Evolutionary conservation across 2,329 filamentous ascomycete species (phyloP), one percentile per base, ranked within the genome.

Genomic region (Lasiodiplodia citricola): DNA sequence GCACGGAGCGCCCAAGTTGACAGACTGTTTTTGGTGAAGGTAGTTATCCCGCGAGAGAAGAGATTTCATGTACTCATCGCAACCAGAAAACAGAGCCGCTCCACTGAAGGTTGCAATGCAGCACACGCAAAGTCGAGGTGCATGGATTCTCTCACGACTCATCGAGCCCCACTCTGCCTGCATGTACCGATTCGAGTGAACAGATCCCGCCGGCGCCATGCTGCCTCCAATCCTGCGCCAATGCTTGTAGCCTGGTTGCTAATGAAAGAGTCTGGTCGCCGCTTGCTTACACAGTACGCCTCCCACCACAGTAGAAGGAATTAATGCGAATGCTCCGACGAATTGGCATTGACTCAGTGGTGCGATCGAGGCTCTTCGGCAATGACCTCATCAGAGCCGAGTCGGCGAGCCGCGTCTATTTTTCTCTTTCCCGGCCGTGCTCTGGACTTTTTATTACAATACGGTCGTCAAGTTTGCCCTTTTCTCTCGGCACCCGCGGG

Each of bases 401-500:
- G 56, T 23, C 37, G 2, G 41, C 21, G 8, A 37, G 55, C 31
- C 23, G 11, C 10, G 14, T 18, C n/a, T 16, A 4, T 55, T 35
- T 14, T 28, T 31, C 16, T 16, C 35, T 41, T 21, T 38, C 18
- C 31, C 13, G 4, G 8, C 16, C 52, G 25, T 55, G 25, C 28
- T 18, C 13, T 25, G 16, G 11, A n/a, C 13, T 60, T 60, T 44
- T 60, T 6, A 31, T 38, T 50, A 28, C 56, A 38, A 44, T 23
- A 44, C 58, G 58, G 38, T n/a, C 18, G 10, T 21, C 10, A 1
- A 5, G 2, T 4, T 38, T 37, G 11, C 47, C 60, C 41, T 18
- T 38, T 64, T 23, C 60, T 37, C 44, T 64, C 60, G 60, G 60
- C 28, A 8, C n/a, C 60, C 60, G 60, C 60, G 60, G 60, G 8